Conservation (phyloP, 805 yeast species). For the Barnettozyma salicaria region DNA sequence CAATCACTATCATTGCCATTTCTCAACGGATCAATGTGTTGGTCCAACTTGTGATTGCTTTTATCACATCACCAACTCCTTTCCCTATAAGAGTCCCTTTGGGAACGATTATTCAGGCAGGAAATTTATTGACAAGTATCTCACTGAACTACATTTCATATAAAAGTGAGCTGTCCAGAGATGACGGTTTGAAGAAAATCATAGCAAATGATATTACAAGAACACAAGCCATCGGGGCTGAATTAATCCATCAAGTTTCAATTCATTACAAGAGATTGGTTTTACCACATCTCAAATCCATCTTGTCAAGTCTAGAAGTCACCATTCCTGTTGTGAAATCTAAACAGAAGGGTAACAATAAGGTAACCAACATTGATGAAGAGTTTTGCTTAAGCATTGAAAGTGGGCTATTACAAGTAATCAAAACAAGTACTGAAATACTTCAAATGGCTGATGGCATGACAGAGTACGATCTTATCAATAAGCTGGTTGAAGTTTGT, state of each 20-base stretch:
- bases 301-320: constrained; percentile 51
- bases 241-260: constrained; percentile 31
- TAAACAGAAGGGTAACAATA: constrained; percentile 26
- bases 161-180: constrained; percentile 52
- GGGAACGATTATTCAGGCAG: constrained; percentile 46
- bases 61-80: constrained; percentile 47
- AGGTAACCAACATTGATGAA: constrained; percentile 35
- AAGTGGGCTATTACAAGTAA: constrained; percentile 29
- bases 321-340: constrained; percentile 47
- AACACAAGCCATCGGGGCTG: constrained; percentile 41
- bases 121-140: constrained; percentile 50
- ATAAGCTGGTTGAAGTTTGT: constrained; percentile 54
- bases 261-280: constrained; percentile 28
- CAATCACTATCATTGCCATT: constrained; percentile 45
- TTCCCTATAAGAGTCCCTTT: constrained; percentile 56
- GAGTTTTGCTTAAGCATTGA: constrained; percentile 28
- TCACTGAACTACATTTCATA: constrained; percentile 50
- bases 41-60: constrained; percentile 38
- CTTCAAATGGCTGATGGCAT: constrained; percentile 33
- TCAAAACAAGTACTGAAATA: constrained; percentile 25
- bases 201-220: constrained; percentile 39
- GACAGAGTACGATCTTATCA: constrained; percentile 45
- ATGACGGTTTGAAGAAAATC: constrained; percentile 39
- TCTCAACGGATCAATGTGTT: constrained; percentile 46
- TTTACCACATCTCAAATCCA: constrained; percentile 43